phyloP scores from a whole-genome alignment of 306 rosid species.

The Rosa rugosa region DNA sequence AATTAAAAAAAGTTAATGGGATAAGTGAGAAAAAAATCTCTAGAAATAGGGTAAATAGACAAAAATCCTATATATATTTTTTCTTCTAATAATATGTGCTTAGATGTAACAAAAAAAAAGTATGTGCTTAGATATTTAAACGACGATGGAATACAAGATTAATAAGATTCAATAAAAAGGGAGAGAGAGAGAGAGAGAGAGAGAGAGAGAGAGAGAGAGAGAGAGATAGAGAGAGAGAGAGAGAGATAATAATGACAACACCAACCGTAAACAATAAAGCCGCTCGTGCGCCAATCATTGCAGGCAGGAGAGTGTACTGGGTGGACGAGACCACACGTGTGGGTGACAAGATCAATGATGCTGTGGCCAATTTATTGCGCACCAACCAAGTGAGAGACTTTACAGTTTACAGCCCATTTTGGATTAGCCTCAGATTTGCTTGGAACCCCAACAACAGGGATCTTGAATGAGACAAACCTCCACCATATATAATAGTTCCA shows the following conservation, averaged over 20 bases:
- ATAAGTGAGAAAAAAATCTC: too few relatives aligned
- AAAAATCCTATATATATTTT: too few relatives aligned
- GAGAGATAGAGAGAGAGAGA: neutral
- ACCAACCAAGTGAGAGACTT: slow-evolving; percentile 28
- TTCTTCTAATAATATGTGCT: too few relatives aligned
- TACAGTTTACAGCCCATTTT: slow-evolving; percentile 14
- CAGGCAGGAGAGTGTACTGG: slow-evolving; percentile 28
- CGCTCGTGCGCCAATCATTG: slow-evolving; percentile 81
- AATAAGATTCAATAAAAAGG: too few relatives aligned
- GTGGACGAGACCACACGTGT: slow-evolving; percentile 44
- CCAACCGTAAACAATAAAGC: neutral
- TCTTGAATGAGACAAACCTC: neutral
- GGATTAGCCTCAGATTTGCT: slow-evolving; percentile 37
- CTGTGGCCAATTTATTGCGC: slow-evolving; percentile 28
- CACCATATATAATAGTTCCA: too few relatives aligned
- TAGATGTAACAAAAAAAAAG: too few relatives aligned
- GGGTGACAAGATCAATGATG: slow-evolving; percentile 33
- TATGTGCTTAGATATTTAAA: too few relatives aligned
- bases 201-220: too few relatives aligned
- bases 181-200: too few relatives aligned
- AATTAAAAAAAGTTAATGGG: too few relatives aligned
- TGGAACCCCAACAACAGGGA: neutral
- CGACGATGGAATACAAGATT: too few relatives aligned
- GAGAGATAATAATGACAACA: neutral
- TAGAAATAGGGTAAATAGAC: too few relatives aligned